Conservation (phyloP, 2,329 filamentous ascomycete genomes). For the Epichloe coenophiala region DNA sequence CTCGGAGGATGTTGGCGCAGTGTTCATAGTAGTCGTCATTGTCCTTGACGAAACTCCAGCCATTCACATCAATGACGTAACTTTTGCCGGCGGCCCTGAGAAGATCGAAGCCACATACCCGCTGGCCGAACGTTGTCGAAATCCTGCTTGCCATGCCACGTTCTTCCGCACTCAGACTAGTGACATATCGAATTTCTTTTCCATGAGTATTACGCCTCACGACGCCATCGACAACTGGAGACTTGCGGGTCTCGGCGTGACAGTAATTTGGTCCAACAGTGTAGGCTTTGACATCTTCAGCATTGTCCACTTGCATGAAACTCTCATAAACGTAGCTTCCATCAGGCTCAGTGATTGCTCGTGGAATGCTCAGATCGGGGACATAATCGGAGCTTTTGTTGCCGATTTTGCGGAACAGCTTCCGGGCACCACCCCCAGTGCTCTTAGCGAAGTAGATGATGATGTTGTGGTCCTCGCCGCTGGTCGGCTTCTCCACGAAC, state of each 20-base stretch:
- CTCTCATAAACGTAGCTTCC: conserved; percentile 95
- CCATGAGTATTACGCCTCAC: conserved; percentile 94
- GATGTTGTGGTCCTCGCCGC: conserved; percentile 96
- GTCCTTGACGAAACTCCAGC: conserved; percentile 99
- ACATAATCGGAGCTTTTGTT: conserved; percentile 98
- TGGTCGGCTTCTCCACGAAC: conserved; percentile 97
- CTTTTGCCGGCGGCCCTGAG: conserved; percentile 78
- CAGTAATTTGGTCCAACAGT: conserved; percentile 89
- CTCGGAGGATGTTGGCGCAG: conserved; percentile 70
- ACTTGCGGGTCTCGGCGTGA: conserved; percentile 94
- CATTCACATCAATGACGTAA: conserved; percentile 97
- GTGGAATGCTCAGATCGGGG: conserved; percentile 58
- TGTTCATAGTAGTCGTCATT: conserved; percentile 98
- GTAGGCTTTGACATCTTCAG: conserved; percentile 97
- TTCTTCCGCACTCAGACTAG: conserved; percentile 67
- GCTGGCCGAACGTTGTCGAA: conserved; percentile 80
- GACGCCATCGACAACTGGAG: conserved; percentile 89
- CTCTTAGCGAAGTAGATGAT: conserved; percentile 91
- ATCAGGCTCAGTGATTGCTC: conserved; percentile 65
- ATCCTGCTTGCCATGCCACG: conserved; percentile 80
- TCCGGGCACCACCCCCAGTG: conserved; percentile 80
- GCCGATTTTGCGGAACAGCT: conserved; percentile 91
- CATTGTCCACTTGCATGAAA: conserved; percentile 91
- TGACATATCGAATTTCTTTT: conserved; percentile 94
- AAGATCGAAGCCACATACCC: conserved; percentile 92